phyloP scores from a whole-genome alignment of 2,329 filamentous ascomycete species.

The Fusarium verticillioides region DNA sequence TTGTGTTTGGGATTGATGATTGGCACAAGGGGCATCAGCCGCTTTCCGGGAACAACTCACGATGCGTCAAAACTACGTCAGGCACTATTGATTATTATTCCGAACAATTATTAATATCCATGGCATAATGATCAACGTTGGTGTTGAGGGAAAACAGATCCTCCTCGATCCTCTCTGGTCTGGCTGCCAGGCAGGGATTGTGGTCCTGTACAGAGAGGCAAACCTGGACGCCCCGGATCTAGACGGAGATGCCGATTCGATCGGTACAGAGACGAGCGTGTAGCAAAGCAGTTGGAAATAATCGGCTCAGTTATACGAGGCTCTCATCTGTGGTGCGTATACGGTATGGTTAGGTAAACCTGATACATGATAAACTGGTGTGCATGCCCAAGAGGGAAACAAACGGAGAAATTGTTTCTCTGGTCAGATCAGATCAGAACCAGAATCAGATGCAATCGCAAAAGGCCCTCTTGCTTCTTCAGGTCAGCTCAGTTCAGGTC shows the following conservation, averaged over 20 bases:
- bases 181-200: neutral
- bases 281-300: neutral
- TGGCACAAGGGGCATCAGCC: slow-evolving; percentile 24
- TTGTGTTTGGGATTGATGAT: slow-evolving; percentile 12
- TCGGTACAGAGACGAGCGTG: slow-evolving; percentile 1
- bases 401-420: neutral
- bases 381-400: neutral
- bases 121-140: neutral
- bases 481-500: slow-evolving; percentile 18
- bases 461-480: slow-evolving; percentile 10
- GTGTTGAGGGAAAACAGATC: neutral
- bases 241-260: slow-evolving; percentile 31
- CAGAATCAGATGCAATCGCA: neutral
- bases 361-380: neutral
- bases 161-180: neutral
- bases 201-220: neutral
- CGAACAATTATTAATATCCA: neutral
- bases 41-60: slow-evolving; percentile 34
- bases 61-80: slow-evolving; percentile 37
- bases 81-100: neutral
- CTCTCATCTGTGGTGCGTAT: slow-evolving; percentile 16
- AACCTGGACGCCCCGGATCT: slow-evolving; percentile 7
- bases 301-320: slow-evolving; percentile 31
- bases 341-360: neutral
- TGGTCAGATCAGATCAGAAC: neutral